phyloP scores from a whole-genome alignment of 1,284 basidiomycete species.

The Cryptococcus amylolentus region DNA sequence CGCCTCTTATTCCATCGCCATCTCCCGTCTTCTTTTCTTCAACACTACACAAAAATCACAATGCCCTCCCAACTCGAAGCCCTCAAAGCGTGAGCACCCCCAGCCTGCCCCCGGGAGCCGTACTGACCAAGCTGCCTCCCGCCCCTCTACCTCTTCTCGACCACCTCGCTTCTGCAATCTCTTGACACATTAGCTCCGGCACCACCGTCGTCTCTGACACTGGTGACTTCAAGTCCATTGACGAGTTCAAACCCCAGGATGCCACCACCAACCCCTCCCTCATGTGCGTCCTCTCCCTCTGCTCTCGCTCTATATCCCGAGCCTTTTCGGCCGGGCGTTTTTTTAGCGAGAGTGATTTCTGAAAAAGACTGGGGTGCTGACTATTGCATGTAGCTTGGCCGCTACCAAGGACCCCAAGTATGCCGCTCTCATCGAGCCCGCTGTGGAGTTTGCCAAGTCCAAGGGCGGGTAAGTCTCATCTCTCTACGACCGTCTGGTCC shows the following conservation, averaged over 20 bases:
- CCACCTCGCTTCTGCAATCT: not conserved
- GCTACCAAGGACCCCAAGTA: constrained; percentile 89
- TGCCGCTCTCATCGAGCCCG: constrained; percentile 74
- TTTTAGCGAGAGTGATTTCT: not conserved
- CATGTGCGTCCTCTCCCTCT: constrained; percentile 38
- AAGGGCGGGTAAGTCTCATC: constrained; percentile 59
- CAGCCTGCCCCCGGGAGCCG: not conserved
- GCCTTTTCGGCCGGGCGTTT: not conserved
- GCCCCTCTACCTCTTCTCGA: constrained; percentile 1
- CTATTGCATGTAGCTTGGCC: constrained; percentile 57
- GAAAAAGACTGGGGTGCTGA: not conserved
- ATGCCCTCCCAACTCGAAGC: constrained; percentile 86
- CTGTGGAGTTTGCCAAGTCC: constrained; percentile 75
- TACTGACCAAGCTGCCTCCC: not conserved
- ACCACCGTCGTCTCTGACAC: constrained; percentile 94
- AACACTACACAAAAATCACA: constrained; percentile 56
- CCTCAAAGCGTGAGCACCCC: constrained; percentile 32
- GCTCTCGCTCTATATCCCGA: not conserved
- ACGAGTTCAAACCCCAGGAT: constrained; percentile 86
- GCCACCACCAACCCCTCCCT: constrained; percentile 94
- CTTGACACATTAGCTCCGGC: constrained; percentile 56
- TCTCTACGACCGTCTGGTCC: not conserved
- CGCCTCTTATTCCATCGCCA: not conserved
- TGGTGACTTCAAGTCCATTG: constrained; percentile 65
- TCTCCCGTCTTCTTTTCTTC: constrained; percentile 3